Evolutionary conservation across 2,329 filamentous ascomycete genomes (phyloP).

Genomic region (Clonostachys rosea): DNA sequence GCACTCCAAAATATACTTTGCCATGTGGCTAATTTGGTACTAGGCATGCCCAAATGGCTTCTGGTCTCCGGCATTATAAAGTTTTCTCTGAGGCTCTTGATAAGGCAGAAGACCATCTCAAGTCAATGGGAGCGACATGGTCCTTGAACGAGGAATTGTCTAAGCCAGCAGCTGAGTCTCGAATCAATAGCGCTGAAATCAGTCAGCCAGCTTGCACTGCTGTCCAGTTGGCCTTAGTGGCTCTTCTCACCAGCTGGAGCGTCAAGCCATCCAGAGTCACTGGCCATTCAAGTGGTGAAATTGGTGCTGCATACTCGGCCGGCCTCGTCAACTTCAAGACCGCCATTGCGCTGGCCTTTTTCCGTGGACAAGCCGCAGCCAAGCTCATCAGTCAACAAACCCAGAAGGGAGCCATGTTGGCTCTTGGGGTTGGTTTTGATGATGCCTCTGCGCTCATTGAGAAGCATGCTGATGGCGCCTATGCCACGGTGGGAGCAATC

Average conservation of each 20-base stretch:
- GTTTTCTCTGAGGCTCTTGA: neutral
- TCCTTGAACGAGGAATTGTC: constrained; percentile 6
- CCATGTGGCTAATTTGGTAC: neutral
- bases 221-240: constrained; percentile 18
- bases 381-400: constrained; percentile 6
- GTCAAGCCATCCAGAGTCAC: constrained; percentile 21
- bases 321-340: constrained; percentile 20
- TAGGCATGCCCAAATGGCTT: constrained; percentile 9
- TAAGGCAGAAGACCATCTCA: neutral
- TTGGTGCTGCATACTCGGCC: constrained; percentile 29
- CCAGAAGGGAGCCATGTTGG: constrained; percentile 24
- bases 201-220: constrained; percentile 16
- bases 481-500: constrained; percentile 24
- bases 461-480: neutral
- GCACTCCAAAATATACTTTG: neutral
- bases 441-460: constrained; percentile 2
- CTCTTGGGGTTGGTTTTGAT: constrained; percentile 18
- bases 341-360: constrained; percentile 30
- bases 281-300: constrained; percentile 33
- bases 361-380: constrained; percentile 21
- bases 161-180: constrained; percentile 18
- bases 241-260: constrained; percentile 21
- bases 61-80: constrained; percentile 6
- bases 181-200: constrained; percentile 23
- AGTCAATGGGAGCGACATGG: constrained; percentile 1